A percentile compares a stretch with the other conserved stretches of the same genome.
These are phyloP conservation scores for Echria macrotheca DNA, from an alignment of 495 filamentous ascomycete species.

Conservation along the genomic window DNA sequence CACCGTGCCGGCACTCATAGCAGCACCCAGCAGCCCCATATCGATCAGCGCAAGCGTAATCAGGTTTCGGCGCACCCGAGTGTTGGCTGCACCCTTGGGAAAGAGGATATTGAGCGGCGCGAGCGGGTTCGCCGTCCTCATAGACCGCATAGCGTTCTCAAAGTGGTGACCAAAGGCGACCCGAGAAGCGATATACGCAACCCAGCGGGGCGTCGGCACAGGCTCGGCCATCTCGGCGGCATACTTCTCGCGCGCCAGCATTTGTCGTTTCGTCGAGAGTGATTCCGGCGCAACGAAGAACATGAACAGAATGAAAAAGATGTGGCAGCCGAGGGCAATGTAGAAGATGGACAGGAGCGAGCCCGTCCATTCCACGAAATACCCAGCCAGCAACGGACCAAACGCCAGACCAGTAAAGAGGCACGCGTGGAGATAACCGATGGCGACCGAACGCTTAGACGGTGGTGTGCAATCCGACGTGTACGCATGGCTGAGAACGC, in stretches of 20 bases:
- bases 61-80: constrained; percentile 68
- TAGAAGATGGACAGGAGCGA: constrained; percentile 72
- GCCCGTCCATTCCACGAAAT: constrained; percentile 65
- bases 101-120: constrained; percentile 72
- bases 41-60: constrained; percentile 75
- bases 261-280: constrained; percentile 61
- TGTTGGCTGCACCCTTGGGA: constrained; percentile 60
- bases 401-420: constrained; percentile 81
- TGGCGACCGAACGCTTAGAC: constrained; percentile 70
- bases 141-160: constrained; percentile 9
- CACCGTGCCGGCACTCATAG: constrained; percentile 72
- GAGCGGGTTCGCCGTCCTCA: constrained; percentile 52
- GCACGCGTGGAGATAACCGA: constrained; percentile 83
- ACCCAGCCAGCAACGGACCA: constrained; percentile 74
- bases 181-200: not conserved
- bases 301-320: constrained; percentile 63
- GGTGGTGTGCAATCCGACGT: constrained; percentile 81
- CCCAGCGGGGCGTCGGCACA: constrained; percentile 11
- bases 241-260: constrained; percentile 61
- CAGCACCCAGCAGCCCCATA: constrained; percentile 69
- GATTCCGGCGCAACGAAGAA: constrained; percentile 75
- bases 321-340: constrained; percentile 63
- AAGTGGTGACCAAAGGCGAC: constrained; percentile 19
- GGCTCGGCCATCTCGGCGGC: constrained; percentile 24
- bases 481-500: constrained; percentile 79